Evolutionary conservation across 2,329 filamentous ascomycete species (phyloP).

Genomic region (Ophiostoma montium): DNA sequence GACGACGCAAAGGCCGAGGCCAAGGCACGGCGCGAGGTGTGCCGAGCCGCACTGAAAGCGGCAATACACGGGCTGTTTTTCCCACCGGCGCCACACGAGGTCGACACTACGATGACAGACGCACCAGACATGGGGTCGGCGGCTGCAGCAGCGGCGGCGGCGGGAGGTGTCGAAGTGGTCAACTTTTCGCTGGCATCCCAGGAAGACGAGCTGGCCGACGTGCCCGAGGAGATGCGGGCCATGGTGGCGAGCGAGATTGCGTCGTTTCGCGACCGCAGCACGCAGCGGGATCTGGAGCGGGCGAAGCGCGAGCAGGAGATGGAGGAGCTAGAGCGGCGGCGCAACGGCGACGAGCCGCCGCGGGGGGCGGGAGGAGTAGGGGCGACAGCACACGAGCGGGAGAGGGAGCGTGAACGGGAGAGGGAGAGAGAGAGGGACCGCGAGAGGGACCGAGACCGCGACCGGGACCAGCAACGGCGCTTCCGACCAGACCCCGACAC

Average conservation of each 20-base stretch:
- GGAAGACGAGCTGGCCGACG: constrained; percentile 90
- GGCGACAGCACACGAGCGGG: no score
- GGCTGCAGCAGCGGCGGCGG: constrained; percentile 23
- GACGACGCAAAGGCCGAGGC: constrained; percentile 50
- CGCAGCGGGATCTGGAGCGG: constrained; percentile 74
- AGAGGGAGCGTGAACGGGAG: neutral
- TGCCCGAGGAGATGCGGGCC: constrained; percentile 90
- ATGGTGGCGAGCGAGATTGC: constrained; percentile 89
- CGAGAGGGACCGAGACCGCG: neutral
- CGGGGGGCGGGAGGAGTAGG: neutral
- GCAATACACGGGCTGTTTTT: constrained; percentile 61
- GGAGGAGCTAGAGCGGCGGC: constrained; percentile 68
- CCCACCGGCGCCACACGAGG: constrained; percentile 34
- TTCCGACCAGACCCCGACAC: constrained; percentile 57
- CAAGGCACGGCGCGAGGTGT: constrained; percentile 55
- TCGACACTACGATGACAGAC: neutral
- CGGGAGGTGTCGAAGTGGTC: constrained; percentile 58
- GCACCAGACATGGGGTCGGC: constrained; percentile 36
- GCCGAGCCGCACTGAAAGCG: constrained; percentile 51
- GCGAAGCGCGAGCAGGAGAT: constrained; percentile 82
- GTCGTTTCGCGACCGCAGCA: constrained; percentile 86
- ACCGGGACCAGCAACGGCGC: neutral
- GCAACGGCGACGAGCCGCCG: constrained; percentile 38
- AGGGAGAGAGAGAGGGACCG: neutral
- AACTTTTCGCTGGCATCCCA: constrained; percentile 67